These are phyloP conservation scores for maize (Zea mays) DNA, from an alignment of 176 grass and related monocot species.

Conservation along the genomic window DNA sequence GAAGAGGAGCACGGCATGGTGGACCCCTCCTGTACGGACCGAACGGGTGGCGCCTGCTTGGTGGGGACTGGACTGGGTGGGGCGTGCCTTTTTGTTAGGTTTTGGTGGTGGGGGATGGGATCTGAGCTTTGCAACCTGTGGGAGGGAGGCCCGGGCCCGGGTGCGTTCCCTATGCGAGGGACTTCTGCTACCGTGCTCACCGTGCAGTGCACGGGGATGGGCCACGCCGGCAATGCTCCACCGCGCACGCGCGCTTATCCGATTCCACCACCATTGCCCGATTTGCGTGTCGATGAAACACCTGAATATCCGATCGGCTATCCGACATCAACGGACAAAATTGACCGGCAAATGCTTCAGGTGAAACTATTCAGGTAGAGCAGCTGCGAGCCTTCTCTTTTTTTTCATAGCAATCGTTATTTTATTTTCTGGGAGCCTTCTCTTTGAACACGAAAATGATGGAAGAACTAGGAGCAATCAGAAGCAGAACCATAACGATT, in stretches of 20 bases:
- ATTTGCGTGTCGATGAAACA: background rate
- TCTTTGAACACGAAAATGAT: background rate
- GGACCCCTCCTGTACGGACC: background rate
- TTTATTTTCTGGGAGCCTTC: background rate
- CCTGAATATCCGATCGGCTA: background rate
- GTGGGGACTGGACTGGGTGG: background rate
- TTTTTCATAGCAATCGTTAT: background rate
- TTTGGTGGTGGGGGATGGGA: background rate
- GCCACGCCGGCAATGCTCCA: background rate
- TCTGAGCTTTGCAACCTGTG: conserved; percentile 33
- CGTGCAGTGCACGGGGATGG: background rate
- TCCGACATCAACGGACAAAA: background rate
- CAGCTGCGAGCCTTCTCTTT: background rate
- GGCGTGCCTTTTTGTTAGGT: background rate
- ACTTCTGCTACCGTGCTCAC: background rate
- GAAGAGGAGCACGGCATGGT: conserved; percentile 34
- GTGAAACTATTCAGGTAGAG: background rate
- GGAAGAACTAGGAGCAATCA: background rate
- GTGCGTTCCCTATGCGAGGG: conserved; percentile 20
- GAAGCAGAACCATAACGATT: background rate
- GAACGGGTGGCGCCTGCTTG: background rate
- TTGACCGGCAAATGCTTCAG: background rate
- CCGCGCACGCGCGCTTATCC: background rate
- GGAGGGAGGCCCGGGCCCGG: background rate
- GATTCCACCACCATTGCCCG: background rate